Base-by-base conservation (phyloP, 2,329 filamentous ascomycete genomes). In the Fusarium marasasianum region DNA sequence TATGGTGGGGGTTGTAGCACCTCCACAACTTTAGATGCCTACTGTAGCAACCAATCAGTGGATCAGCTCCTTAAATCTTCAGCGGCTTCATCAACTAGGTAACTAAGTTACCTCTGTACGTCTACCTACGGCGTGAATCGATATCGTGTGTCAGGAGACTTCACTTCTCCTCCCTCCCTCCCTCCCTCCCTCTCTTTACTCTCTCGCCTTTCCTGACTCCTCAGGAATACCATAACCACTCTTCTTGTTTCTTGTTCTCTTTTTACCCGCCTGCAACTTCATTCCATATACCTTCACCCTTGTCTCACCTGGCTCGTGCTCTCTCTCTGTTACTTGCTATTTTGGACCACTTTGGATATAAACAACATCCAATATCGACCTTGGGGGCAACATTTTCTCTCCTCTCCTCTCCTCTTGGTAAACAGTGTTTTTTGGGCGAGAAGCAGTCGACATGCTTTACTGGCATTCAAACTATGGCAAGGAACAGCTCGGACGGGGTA, bases 401-500 rank as follows among this genome's bases (percentile, higher is more conserved):
- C 47, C 4, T 26, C 26, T 26, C 26, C 54, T 22, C 7, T 51
- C 26, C 54, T 22, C 8, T 51, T 31, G 29, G 37, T 40, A 70
- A 40, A 70, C 59, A 66, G 38, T 55, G n/a, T 67, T 55, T 53
- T 55, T 57, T 31, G 38, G 40, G 38, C 60, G 41, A 53, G 55
- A 61, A 61, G 41, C 31, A 54, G 62, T 61, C 74, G 77, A 60
- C 64, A 80, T 80, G 79, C 73, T 76, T 72, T 53, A 51, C 45
- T 67, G 58, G 65, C 47, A 51, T 51, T 47, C 59, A 51, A 65
- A 69, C 35, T 55, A 82, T 82, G 81, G 72, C 76, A 54, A 67
- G 66, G 47, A 77, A 71, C 65, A 58, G 66, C 53, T 70, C 64
- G 48, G 66, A 69, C 24, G 80, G 86, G 66, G 82, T 85, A 58